Evolutionary conservation across 768 basidiomycete genomes (phyloP).

Genomic region (Tricholoma bakamatsutake): DNA sequence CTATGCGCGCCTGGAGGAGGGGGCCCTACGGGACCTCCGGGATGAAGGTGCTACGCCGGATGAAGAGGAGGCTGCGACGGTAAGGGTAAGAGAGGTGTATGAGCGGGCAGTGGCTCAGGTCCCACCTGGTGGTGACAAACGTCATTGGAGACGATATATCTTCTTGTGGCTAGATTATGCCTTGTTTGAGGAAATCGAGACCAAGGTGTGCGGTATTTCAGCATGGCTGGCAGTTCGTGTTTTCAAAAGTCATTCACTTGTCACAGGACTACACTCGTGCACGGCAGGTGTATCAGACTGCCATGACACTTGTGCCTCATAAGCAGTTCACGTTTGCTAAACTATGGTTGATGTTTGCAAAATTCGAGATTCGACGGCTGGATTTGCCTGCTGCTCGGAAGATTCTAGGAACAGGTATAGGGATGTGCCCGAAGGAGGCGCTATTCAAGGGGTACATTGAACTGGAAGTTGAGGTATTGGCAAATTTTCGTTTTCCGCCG

Average conservation of each 20-base stretch:
- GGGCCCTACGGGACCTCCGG: constrained; percentile 66
- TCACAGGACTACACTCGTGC: constrained; percentile 75
- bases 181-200: constrained; percentile 93
- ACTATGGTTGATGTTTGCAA: constrained; percentile 88
- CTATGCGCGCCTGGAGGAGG: constrained; percentile 89
- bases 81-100: constrained; percentile 86
- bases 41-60: constrained; percentile 71
- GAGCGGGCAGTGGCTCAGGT: constrained; percentile 94
- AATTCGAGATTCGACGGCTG: constrained; percentile 84
- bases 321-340: constrained; percentile 98
- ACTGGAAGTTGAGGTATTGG: constrained; percentile 77
- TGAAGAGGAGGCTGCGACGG: constrained; percentile 56
- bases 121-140: constrained; percentile 89
- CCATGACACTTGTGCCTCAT: constrained; percentile 84
- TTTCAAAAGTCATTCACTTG: background rate
- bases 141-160: constrained; percentile 87
- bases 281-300: constrained; percentile 90
- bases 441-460: constrained; percentile 97
- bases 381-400: constrained; percentile 83
- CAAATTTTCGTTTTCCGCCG: background rate
- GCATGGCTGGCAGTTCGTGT: background rate
- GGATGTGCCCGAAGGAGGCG: constrained; percentile 93
- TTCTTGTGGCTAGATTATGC: constrained; percentile 96
- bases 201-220: constrained; percentile 51
- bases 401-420: constrained; percentile 84